Evolutionary conservation across 768 basidiomycete genomes (phyloP).

Genomic region (Tylopilus plumbeoviolaceoides): DNA sequence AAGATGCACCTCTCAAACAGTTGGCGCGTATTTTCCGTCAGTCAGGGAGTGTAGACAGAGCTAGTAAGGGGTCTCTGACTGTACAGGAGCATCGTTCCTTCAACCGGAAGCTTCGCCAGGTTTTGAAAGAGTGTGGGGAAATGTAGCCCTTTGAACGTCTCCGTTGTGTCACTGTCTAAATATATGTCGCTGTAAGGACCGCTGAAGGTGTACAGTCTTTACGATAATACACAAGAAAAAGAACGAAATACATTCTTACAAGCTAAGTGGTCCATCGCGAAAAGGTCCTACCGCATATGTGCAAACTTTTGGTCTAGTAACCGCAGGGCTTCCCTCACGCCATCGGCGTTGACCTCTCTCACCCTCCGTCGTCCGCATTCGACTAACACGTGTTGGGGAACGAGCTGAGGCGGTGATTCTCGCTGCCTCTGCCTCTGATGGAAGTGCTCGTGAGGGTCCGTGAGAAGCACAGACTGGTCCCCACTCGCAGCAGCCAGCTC

Average conservation of each 20-base stretch:
- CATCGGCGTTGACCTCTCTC: constrained; percentile 67
- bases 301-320: constrained; percentile 65
- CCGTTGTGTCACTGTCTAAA: not conserved
- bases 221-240: not conserved
- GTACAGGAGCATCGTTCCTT: constrained; percentile 35
- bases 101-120: constrained; percentile 33
- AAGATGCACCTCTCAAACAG: constrained; percentile 39
- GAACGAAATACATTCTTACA: not conserved
- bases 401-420: constrained; percentile 47
- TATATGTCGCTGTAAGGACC: not conserved
- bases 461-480: constrained; percentile 42
- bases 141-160: constrained; percentile 3
- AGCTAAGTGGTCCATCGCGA: not conserved
- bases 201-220: not conserved
- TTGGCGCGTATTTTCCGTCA: constrained; percentile 46
- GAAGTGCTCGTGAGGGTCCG: constrained; percentile 53
- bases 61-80: constrained; percentile 23
- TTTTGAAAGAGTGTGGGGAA: constrained; percentile 25
- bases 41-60: constrained; percentile 11
- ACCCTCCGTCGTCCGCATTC: constrained; percentile 59
- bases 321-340: constrained; percentile 70
- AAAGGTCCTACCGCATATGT: constrained; percentile 27
- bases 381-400: constrained; percentile 58
- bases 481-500: constrained; percentile 12
- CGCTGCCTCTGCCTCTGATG: constrained; percentile 40